Percentiles rank a stretch among this genome's conserved stretches.
These are phyloP conservation scores for Pseudogymnoascus sp. DNA, from an alignment of 2,329 filamentous ascomycete species.

Conservation along the genomic window DNA sequence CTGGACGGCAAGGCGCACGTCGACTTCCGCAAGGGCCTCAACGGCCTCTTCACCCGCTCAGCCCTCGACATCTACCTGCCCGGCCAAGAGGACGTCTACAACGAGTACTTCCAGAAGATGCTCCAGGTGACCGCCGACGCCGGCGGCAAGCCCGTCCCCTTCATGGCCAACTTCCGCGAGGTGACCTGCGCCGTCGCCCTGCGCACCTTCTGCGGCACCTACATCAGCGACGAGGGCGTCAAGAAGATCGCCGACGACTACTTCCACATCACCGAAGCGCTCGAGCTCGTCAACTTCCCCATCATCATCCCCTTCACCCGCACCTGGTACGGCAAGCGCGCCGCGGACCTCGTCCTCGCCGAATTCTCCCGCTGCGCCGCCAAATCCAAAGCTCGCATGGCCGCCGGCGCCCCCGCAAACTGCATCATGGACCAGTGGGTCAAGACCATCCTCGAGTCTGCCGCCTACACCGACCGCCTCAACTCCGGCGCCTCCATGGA, in stretches of 20 bases:
- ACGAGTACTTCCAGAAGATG: constrained; percentile 75
- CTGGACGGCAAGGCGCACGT: constrained; percentile 90
- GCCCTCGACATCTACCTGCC: constrained; percentile 84
- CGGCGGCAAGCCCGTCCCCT: constrained; percentile 68
- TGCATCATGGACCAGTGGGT: constrained; percentile 98
- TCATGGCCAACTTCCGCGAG: constrained; percentile 89
- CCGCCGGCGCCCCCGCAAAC: constrained; percentile 72
- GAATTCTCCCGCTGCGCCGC: constrained; percentile 89
- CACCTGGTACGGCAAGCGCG: constrained; percentile 96
- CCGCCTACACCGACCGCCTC: constrained; percentile 70
- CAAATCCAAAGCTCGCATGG: constrained; percentile 89
- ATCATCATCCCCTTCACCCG: constrained; percentile 93
- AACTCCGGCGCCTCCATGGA: constrained; percentile 64
- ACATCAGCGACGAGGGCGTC: constrained; percentile 81
- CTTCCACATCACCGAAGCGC: constrained; percentile 88
- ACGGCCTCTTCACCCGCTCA: constrained; percentile 85
- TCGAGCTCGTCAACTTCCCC: constrained; percentile 97
- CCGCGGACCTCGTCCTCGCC: constrained; percentile 79
- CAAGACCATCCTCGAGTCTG: constrained; percentile 77
- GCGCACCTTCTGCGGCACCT: constrained; percentile 94
- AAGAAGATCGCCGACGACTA: constrained; percentile 96
- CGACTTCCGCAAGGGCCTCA: constrained; percentile 94
- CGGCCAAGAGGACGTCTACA: constrained; percentile 86
- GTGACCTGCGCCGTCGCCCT: constrained; percentile 91
- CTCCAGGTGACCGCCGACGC: constrained; percentile 65